These are phyloP conservation scores for Lolium perenne DNA, from an alignment of 176 grass and related monocot species.

Conservation along the genomic window DNA sequence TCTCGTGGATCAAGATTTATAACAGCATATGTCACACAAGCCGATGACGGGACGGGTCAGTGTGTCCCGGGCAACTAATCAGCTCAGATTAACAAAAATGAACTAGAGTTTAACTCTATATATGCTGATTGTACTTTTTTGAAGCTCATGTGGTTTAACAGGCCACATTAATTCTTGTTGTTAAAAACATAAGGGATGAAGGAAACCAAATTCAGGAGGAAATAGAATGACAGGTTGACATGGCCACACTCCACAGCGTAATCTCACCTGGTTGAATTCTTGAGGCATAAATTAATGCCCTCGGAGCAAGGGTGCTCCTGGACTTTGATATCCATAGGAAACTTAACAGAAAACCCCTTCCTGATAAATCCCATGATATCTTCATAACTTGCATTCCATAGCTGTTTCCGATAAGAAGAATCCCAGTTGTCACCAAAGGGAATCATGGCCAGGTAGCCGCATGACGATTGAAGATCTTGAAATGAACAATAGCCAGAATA, in stretches of 20 bases:
- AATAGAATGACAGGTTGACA: background rate
- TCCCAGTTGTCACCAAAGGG: background rate
- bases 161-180: no score
- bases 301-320: background rate
- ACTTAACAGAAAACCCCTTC: background rate
- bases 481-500: background rate
- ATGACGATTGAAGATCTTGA: slow-evolving; percentile 1
- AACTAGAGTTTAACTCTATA: no score
- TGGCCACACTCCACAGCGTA: background rate
- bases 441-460: slow-evolving; percentile 29
- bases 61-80: no score
- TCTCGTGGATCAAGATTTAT: background rate
- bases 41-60: no score
- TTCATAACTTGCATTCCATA: background rate
- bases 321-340: background rate
- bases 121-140: no score
- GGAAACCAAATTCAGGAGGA: background rate
- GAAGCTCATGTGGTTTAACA: no score
- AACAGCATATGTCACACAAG: no score
- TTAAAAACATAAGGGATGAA: background rate
- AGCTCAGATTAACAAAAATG: no score
- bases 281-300: background rate
- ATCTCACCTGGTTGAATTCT: background rate
- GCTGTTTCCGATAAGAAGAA: background rate
- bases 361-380: background rate